Evolutionary conservation across 352 stramenopile genomes (phyloP).

Genomic region (Pythium utonaiense): DNA sequence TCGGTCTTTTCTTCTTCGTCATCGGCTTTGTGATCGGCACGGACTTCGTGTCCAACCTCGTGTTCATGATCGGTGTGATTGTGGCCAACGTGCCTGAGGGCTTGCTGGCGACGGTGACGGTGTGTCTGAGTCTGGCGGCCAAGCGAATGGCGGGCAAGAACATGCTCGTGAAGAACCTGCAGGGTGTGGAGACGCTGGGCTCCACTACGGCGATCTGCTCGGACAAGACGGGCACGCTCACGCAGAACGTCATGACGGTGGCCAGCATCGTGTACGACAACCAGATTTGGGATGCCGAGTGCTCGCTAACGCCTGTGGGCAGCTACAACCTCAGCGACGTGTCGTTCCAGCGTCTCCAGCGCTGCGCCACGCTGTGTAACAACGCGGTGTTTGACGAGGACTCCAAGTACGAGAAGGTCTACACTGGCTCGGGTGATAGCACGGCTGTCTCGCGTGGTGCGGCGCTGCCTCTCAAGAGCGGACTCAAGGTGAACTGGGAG

Average conservation of each 20-base stretch:
- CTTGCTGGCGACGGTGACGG: slow-evolving; percentile 88
- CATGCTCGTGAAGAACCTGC: slow-evolving; percentile 93
- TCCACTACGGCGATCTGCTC: slow-evolving; percentile 92
- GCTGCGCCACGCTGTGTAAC: slow-evolving; percentile 89
- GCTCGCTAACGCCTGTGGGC: slow-evolving; percentile 65
- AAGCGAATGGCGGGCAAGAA: slow-evolving; percentile 88
- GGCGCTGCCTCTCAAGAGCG: slow-evolving; percentile 28
- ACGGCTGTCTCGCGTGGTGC: slow-evolving; percentile 23
- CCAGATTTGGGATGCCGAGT: slow-evolving; percentile 67
- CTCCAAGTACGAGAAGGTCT: slow-evolving; percentile 53
- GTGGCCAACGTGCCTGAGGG: slow-evolving; percentile 93
- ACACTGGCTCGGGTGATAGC: slow-evolving; percentile 16
- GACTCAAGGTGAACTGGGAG: slow-evolving; percentile 38
- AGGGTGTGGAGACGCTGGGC: slow-evolving; percentile 91
- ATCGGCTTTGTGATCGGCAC: slow-evolving; percentile 32
- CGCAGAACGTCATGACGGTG: slow-evolving; percentile 94
- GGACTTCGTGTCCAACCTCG: slow-evolving; percentile 39
- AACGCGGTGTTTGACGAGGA: slow-evolving; percentile 86
- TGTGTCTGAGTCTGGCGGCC: slow-evolving; percentile 90
- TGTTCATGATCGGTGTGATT: slow-evolving; percentile 91
- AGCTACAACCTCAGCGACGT: slow-evolving; percentile 49
- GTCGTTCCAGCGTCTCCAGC: slow-evolving; percentile 63
- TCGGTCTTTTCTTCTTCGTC: slow-evolving; percentile 33
- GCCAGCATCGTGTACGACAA: slow-evolving; percentile 75
- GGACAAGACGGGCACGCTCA: slow-evolving; percentile 95